Evolutionary conservation across 2,329 filamentous ascomycete genomes (phyloP), one percentile per base, ranked within the genome.

Genomic region (Colletotrichum abscissum): DNA sequence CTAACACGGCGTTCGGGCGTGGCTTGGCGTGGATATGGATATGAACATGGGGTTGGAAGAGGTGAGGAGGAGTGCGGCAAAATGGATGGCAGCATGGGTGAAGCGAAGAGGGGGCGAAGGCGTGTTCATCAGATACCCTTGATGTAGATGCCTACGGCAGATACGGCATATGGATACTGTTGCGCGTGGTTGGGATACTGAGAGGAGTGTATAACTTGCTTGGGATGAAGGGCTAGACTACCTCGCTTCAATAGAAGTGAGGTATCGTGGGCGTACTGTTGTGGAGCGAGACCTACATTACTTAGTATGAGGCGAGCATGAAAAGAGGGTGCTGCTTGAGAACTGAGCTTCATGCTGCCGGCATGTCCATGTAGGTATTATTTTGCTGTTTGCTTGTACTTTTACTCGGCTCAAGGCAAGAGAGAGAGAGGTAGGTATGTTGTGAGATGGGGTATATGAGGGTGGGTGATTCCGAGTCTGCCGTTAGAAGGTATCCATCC

Each of bases 1-100:
- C 67, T 65, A 65, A 65, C 59, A 73, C 55, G 60, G 60, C 70
- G 65, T 70, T 9, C 55, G 22, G 63, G 30, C 42, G 52, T 52
- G 22, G 54, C 62, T 66, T 66, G 67, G 42, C 67, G 26, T 57
- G 65, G 58, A 54, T 28, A 30, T 55, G 54, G 24, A 26, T 12
- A 38, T 22, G 38, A 42, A 28, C 22, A 28, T 16, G 54, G 46
- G 52, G 7, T 54, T 30, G 19, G 63, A 56, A 5, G 19, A 14
- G 57, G 38, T 33, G 26, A 26, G 30, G 38, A 22, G 60, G 33
- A 22, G 60, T 49, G 60, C 28, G n/a, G 60, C 28, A 26, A 28
- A 49, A 58, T 69, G 69, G 69, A 63, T 57, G 69, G 57, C 65
- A 59, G 26, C 69, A 59, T 33, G 58, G 33, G 11, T n/a, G 22